Conservation (phyloP, 257 asterid genomes). For the Solanum neorickii region DNA sequence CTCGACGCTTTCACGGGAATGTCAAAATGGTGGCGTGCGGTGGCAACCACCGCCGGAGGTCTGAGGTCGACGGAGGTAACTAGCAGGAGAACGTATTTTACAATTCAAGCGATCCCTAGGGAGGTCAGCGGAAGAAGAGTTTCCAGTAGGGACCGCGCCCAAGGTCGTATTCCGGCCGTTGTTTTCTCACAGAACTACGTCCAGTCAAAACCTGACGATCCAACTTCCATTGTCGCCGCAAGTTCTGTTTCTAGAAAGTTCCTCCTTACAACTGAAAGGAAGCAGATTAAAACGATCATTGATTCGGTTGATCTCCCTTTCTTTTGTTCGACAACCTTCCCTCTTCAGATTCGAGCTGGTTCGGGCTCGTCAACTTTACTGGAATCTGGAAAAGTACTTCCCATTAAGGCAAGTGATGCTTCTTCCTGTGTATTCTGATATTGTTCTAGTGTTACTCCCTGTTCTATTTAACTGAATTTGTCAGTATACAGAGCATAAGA, state of each 20-base stretch:
- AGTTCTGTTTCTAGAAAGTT: slow-evolving; percentile 38
- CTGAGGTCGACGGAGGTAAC: slow-evolving; percentile 15
- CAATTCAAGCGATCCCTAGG: slow-evolving; percentile 85
- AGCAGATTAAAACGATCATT: slow-evolving; percentile 73
- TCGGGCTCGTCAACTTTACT: slow-evolving; percentile 69
- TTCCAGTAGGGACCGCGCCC: slow-evolving; percentile 61
- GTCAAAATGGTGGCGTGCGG: slow-evolving; percentile 79
- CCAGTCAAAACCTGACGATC: slow-evolving; percentile 40
- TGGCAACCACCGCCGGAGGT: slow-evolving; percentile 33
- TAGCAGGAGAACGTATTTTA: slow-evolving; percentile 37
- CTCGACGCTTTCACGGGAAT: slow-evolving; percentile 13
- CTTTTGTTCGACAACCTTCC: slow-evolving; percentile 76
- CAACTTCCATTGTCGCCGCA: slow-evolving; percentile 38
- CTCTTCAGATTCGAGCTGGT: slow-evolving; percentile 89
- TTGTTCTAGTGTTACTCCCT: background rate
- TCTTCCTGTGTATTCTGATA: background rate
- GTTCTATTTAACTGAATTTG: background rate
- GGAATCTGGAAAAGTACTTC: slow-evolving; percentile 65
- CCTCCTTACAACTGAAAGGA: slow-evolving; percentile 70
- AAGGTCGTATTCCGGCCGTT: slow-evolving; percentile 85
- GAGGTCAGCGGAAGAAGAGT: slow-evolving; percentile 64
- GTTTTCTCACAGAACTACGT: slow-evolving; percentile 63
- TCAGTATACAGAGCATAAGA: background rate
- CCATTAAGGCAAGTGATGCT: slow-evolving; percentile 51
- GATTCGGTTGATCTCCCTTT: slow-evolving; percentile 48